Evolutionary conservation across 176 grass and related monocot genomes (phyloP), one percentile per base, ranked within the genome.

Genomic region (Luzula sylvatica): DNA sequence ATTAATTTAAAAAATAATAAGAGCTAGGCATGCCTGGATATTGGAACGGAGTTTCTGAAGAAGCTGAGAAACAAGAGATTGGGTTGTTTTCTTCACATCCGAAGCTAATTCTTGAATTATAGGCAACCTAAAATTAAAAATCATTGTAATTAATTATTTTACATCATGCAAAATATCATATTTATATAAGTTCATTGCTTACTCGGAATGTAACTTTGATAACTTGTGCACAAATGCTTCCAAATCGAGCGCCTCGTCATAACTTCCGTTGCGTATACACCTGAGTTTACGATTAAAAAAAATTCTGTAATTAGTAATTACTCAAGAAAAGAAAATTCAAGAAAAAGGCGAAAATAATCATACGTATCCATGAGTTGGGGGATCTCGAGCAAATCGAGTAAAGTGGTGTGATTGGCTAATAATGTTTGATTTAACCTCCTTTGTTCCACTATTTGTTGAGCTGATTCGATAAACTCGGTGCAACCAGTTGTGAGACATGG

Each of bases 331-430:
- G 26, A 72, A 38, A 7, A 20, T 39, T 45, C 24, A 68, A 27
- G 22, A n/a, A 38, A 17, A 20, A 59, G n/a, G 23, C 14, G 25
- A 66, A 9, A 30, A 0, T 49, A 27, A 56, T 21, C 68, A 50
- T 98, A 98, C 93, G 86, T 98, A 61, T 98, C 93, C 93, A 98
- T 98, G 19, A 98, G 56, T 43, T 92, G 93, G 20, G 93, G 93
- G 23, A 92, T 83, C 82, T 98, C 93, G 50, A 98, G 93, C 50
- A 98, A 69, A 69, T 98, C 93, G 74, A 98, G 86, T 66, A 98
- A 56, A 46, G 93, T 92, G 56, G 68, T 98, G 29, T 98, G 86
- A 53, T 98, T 90, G 21, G 86, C 81, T 46, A 98, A 76, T 61
- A 98, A 78, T 57, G 93, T 92, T 58, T 92, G 86, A 52, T 98